A percentile compares a stretch with the other conserved stretches of the same genome.
These are phyloP conservation scores for Parastagonospora nodorum DNA, from an alignment of 2,329 filamentous ascomycete species.

Conservation along the genomic window DNA sequence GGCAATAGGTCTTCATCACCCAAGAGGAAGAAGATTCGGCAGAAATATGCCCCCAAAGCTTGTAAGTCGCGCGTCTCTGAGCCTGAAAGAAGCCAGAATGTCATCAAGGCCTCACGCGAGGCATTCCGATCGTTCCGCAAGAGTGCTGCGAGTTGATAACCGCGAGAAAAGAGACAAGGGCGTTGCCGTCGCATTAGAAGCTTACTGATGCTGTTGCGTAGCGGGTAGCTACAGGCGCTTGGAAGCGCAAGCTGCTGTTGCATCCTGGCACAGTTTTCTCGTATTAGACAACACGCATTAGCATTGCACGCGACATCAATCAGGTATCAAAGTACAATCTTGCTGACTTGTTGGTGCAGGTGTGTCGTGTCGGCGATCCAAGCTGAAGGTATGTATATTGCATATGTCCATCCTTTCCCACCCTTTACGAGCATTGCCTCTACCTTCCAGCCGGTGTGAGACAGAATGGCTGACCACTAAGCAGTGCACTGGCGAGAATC, in stretches of 20 bases:
- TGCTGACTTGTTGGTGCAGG: conserved; percentile 27
- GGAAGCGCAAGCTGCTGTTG: too few relatives aligned
- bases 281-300: neutral
- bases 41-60: conserved; percentile 44
- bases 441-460: neutral
- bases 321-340: neutral
- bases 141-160: neutral
- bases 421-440: neutral
- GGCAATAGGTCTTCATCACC: conserved; percentile 34
- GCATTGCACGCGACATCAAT: conserved; percentile 2
- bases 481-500: conserved; percentile 43
- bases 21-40: conserved; percentile 43
- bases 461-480: neutral
- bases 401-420: neutral
- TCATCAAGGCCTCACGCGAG: conserved; percentile 3
- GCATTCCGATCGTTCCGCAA: conserved; percentile 36
- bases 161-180: too few relatives aligned
- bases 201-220: too few relatives aligned
- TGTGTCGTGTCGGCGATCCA: conserved; percentile 42
- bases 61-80: conserved; percentile 30
- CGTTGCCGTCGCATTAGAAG: too few relatives aligned
- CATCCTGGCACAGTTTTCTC: too few relatives aligned
- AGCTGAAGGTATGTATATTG: conserved; percentile 37
- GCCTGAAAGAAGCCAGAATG: neutral
- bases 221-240: too few relatives aligned